Conservation (phyloP, 257 asterid genomes). For the Oldenlandia corymbosa region DNA sequence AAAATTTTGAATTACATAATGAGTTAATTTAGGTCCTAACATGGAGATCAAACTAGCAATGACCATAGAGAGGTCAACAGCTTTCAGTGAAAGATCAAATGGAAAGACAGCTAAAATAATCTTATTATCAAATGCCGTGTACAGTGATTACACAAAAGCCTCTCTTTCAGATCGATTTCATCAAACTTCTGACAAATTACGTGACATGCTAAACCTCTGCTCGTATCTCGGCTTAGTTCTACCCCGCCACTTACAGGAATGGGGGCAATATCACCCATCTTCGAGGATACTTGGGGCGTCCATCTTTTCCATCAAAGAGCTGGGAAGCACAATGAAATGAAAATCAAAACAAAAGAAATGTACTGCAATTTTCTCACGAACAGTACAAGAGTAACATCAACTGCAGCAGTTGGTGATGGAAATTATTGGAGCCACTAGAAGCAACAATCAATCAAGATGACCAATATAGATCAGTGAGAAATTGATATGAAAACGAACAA, state of each 20-base stretch:
- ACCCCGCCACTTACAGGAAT: constrained; percentile 57
- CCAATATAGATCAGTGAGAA: background rate
- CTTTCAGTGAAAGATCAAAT: background rate
- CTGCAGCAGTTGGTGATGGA: background rate
- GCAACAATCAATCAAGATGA: background rate
- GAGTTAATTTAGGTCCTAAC: constrained; percentile 1
- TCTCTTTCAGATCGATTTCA: constrained; percentile 4
- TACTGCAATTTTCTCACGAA: background rate
- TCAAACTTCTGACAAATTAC: constrained; percentile 5
- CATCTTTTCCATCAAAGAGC: constrained; percentile 96
- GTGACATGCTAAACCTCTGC: constrained; percentile 3
- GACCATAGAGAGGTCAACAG: background rate
- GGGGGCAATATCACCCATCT: constrained; percentile 98
- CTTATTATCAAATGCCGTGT: background rate
- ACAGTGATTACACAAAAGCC: background rate
- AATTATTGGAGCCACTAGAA: background rate
- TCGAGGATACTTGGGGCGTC: constrained; percentile 80
- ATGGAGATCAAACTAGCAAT: background rate
- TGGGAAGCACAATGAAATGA: constrained; percentile 31
- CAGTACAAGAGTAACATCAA: background rate
- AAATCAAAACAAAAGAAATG: constrained; percentile 12
- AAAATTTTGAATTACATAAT: background rate
- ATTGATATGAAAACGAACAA: background rate
- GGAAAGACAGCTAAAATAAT: constrained; percentile 1
- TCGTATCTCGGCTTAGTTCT: background rate